A percentile compares a stretch with the other conserved stretches of the same genome.
phyloP scores from a whole-genome alignment of 2,329 filamentous ascomycete genomes.

The Seiridium cupressi region DNA sequence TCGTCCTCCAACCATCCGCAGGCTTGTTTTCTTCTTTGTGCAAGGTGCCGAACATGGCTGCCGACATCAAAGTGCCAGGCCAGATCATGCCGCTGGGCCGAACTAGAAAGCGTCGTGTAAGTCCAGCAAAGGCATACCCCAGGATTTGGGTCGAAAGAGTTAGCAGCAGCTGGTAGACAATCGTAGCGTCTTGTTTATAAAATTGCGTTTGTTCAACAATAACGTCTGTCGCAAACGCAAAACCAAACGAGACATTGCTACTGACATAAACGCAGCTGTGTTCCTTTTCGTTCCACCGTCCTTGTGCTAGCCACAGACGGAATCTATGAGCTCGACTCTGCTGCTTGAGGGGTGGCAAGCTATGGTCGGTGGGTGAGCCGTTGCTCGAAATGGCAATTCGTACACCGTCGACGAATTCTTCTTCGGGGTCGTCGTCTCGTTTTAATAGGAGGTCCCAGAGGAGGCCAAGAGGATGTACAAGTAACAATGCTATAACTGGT shows the following conservation, averaged over 20 bases:
- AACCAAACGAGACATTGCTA: conserved; percentile 87
- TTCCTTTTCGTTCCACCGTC: conserved; percentile 84
- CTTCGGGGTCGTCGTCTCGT: conserved; percentile 49
- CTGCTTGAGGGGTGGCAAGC: conserved; percentile 12
- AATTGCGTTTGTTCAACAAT: conserved; percentile 90
- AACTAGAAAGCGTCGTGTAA: conserved; percentile 78
- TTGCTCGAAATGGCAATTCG: conserved; percentile 9
- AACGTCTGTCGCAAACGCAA: conserved; percentile 85
- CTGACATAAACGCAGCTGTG: conserved; percentile 87
- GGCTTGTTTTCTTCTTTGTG: conserved; percentile 82
- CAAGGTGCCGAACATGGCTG: conserved; percentile 83
- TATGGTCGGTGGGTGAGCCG: conserved; percentile 11
- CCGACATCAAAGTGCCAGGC: conserved; percentile 85
- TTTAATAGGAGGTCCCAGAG: conserved; percentile 76
- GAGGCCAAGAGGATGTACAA: conserved; percentile 80
- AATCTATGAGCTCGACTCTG: conserved; percentile 39
- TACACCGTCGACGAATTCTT: conserved; percentile 58
- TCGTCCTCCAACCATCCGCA: conserved; percentile 80
- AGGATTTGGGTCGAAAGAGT: conserved; percentile 85
- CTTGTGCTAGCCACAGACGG: conserved; percentile 75
- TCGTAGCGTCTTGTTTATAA: conserved; percentile 76
- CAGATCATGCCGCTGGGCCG: conserved; percentile 88
- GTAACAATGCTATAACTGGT: conserved; percentile 80
- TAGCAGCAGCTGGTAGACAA: conserved; percentile 77
- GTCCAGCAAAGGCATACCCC: conserved; percentile 81